A percentile compares a stretch with the other conserved stretches of the same genome.
Conservation (phyloP, 768 basidiomycete species). For the Leccinum imitatum region DNA sequence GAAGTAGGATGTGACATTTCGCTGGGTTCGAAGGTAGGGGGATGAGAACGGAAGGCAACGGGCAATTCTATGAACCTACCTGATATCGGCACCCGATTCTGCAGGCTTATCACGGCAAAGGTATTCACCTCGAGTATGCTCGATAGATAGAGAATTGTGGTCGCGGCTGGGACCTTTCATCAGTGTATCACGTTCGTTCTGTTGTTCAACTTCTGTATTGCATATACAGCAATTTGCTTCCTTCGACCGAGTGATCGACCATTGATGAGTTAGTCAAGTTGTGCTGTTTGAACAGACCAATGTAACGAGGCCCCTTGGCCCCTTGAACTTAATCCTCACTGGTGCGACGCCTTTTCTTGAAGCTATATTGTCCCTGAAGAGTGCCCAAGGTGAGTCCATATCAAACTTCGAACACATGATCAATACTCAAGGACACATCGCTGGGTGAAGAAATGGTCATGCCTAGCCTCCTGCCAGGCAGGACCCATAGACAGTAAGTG, state of each 20-base stretch:
- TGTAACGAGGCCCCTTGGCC: too few species aligned
- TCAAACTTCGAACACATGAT: not conserved
- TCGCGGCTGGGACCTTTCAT: not conserved
- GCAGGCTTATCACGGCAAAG: constrained; percentile 79
- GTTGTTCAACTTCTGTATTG: not conserved
- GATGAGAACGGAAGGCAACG: not conserved
- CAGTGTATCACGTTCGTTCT: not conserved
- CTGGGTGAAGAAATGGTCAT: not conserved
- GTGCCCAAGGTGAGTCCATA: not conserved
- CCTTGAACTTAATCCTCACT: too few species aligned
- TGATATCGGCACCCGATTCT: constrained; percentile 80
- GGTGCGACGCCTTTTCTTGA: not conserved
- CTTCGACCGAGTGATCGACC: not conserved
- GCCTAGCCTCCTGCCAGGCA: too few species aligned
- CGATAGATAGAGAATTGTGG: too few species aligned
- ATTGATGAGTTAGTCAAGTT: not conserved
- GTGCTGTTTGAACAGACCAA: not conserved
- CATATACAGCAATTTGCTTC: not conserved
- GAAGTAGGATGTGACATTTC: constrained; percentile 59
- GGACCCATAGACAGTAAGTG: too few species aligned
- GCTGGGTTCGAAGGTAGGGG: constrained; percentile 30
- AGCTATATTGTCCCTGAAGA: not conserved
- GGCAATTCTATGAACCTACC: not conserved
- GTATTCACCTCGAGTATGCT: constrained; percentile 86
- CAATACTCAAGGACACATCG: not conserved